These are phyloP conservation scores for Oxyria digyna DNA, from an alignment of 148 eudicot genomes.

Conservation along the genomic window DNA sequence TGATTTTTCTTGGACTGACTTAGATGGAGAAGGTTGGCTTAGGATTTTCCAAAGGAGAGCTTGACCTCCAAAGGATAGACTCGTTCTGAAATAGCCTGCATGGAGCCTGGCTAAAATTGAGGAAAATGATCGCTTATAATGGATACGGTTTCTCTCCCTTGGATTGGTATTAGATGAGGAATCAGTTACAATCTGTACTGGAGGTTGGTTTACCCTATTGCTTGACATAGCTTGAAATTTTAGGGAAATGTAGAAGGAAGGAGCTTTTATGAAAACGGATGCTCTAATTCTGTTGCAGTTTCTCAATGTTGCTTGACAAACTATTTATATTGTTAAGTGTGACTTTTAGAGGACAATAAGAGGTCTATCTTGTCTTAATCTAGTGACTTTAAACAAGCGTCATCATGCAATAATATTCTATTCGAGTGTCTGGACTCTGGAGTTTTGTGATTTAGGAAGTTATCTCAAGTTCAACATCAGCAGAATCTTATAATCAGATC, in stretches of 20 bases:
- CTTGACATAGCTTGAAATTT: conserved; percentile 16
- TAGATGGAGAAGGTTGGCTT: conserved; percentile 12
- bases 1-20: conserved; percentile 3
- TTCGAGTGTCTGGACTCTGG: not conserved
- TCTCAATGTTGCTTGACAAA: not conserved
- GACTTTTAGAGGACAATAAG: not conserved
- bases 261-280: not conserved
- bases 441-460: not conserved
- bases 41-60: conserved; percentile 38
- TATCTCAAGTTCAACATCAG: not conserved
- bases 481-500: not conserved
- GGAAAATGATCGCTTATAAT: conserved; percentile 11
- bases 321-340: conserved; percentile 13
- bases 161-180: conserved; percentile 7
- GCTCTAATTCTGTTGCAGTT: not conserved
- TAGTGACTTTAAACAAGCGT: not conserved
- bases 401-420: not conserved
- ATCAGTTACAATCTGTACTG: conserved; percentile 21
- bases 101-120: conserved; percentile 28
- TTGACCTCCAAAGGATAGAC: conserved; percentile 40
- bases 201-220: conserved; percentile 17
- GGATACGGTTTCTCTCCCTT: not conserved
- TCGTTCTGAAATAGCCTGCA: conserved; percentile 52
- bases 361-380: not conserved
- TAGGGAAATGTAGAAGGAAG: not conserved